These are phyloP conservation scores for Teratosphaeria viscida DNA, from an alignment of 2,329 filamentous ascomycete species.

Conservation along the genomic window DNA sequence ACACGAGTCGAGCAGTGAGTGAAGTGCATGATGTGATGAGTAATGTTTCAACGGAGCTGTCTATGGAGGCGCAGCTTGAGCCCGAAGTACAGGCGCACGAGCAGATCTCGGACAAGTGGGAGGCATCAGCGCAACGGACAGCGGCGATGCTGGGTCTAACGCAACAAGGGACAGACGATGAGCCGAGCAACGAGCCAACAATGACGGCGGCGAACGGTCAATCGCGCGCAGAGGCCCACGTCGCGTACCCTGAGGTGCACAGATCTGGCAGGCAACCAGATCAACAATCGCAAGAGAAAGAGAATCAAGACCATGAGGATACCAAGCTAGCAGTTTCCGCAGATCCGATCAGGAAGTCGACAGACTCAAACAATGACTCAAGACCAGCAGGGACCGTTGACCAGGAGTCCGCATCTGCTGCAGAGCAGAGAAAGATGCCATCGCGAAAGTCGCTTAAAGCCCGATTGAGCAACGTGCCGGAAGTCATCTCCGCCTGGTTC, in stretches of 20 bases:
- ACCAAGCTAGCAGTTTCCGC: neutral
- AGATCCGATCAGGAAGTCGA: neutral
- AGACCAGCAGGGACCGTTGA: neutral
- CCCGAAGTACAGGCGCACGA: neutral
- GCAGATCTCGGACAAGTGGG: neutral
- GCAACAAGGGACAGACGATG: neutral
- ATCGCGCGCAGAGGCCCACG: neutral
- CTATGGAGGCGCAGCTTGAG: neutral
- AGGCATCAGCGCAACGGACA: neutral
- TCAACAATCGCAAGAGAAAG: neutral
- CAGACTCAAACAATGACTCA: neutral
- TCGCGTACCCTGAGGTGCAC: neutral
- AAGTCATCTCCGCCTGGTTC: constrained; percentile 28
- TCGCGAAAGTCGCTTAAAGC: constrained; percentile 17
- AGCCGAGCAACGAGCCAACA: neutral
- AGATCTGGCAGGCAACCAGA: neutral
- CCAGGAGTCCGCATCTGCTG: neutral
- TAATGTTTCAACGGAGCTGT: neutral
- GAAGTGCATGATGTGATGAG: neutral
- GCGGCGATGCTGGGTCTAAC: neutral
- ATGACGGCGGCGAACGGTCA: neutral
- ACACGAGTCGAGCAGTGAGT: neutral
- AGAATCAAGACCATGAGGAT: neutral
- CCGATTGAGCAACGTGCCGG: constrained; percentile 22
- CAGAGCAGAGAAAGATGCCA: constrained; percentile 7